Evolutionary conservation across 331 rosid genomes (phyloP).

Genomic region (Pyracantha coccinea): DNA sequence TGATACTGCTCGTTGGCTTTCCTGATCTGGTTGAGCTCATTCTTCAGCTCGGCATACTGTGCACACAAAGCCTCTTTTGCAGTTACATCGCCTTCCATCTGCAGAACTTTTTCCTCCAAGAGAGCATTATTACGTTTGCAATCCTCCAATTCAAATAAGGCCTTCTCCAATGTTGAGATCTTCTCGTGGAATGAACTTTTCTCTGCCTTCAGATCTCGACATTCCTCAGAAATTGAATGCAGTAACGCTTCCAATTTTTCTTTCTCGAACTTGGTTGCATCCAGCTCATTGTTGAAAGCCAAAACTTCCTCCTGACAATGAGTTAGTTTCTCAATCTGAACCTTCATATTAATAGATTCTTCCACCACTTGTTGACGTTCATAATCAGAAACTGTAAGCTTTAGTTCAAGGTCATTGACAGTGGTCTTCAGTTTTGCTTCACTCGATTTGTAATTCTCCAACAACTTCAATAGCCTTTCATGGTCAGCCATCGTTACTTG

Average conservation of each 20-base stretch:
- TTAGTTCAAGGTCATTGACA: constrained; percentile 46
- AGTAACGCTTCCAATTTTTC: constrained; percentile 43
- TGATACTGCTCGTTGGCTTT: constrained; percentile 41
- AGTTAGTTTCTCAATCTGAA: constrained; percentile 36
- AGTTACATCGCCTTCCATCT: constrained; percentile 36
- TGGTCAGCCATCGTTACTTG: constrained; percentile 38
- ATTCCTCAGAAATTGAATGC: constrained; percentile 33
- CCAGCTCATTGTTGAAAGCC: constrained; percentile 43
- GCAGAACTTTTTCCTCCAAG: constrained; percentile 55
- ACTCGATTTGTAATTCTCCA: constrained; percentile 53
- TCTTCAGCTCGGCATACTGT: constrained; percentile 30
- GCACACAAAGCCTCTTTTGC: constrained; percentile 29
- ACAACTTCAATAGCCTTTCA: constrained; percentile 44
- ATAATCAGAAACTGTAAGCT: constrained; percentile 48
- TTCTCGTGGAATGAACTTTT: constrained; percentile 31
- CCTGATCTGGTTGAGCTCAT: constrained; percentile 41
- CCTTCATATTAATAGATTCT: constrained; percentile 40
- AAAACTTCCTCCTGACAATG: constrained; percentile 38
- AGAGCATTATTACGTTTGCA: constrained; percentile 31
- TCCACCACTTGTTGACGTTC: constrained; percentile 47
- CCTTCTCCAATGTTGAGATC: constrained; percentile 40
- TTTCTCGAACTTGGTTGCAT: constrained; percentile 42
- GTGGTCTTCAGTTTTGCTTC: constrained; percentile 45
- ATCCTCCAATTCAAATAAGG: constrained; percentile 52
- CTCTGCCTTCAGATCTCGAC: constrained; percentile 56